phyloP scores from a whole-genome alignment of 2,329 filamentous ascomycete species.

The Magnaporthales sp. region DNA sequence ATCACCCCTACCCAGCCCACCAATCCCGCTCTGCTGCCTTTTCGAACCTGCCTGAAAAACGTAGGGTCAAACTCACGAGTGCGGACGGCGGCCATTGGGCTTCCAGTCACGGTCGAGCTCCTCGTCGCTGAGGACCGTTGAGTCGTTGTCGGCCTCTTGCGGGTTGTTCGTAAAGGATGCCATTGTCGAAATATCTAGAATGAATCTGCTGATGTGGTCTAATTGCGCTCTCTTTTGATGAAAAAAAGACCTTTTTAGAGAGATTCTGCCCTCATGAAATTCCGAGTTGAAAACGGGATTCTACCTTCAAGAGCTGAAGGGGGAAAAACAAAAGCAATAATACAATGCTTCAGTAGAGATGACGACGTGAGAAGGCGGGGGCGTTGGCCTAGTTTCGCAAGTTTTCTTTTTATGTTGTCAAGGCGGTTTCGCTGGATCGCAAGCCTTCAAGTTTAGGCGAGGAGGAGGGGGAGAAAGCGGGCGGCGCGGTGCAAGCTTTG shows the following conservation, averaged over 20 bases:
- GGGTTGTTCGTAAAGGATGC: background rate
- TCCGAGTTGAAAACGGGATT: background rate
- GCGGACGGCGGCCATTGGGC: constrained; percentile 67
- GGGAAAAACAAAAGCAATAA: background rate
- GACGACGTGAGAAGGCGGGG: background rate
- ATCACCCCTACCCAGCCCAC: background rate
- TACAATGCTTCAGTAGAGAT: background rate
- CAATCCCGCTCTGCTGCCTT: background rate
- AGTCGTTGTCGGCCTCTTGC: constrained; percentile 8
- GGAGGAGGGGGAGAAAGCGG: background rate
- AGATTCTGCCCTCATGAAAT: background rate
- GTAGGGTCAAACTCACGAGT: constrained; percentile 57
- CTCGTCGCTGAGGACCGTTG: constrained; percentile 44
- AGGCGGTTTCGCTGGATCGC: background rate
- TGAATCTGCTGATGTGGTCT: background rate
- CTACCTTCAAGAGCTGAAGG: background rate
- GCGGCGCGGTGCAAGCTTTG: background rate
- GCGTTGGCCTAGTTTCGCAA: background rate
- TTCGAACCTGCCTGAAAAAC: background rate
- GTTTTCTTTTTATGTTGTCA: background rate
- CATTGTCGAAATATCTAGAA: background rate
- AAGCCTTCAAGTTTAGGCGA: background rate
- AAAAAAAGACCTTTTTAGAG: background rate
- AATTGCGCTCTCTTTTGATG: background rate
- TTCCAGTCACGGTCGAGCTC: constrained; percentile 73